These are phyloP conservation scores for Fraxinus velutina DNA, from an alignment of 305 asterid species.

Conservation along the genomic window DNA sequence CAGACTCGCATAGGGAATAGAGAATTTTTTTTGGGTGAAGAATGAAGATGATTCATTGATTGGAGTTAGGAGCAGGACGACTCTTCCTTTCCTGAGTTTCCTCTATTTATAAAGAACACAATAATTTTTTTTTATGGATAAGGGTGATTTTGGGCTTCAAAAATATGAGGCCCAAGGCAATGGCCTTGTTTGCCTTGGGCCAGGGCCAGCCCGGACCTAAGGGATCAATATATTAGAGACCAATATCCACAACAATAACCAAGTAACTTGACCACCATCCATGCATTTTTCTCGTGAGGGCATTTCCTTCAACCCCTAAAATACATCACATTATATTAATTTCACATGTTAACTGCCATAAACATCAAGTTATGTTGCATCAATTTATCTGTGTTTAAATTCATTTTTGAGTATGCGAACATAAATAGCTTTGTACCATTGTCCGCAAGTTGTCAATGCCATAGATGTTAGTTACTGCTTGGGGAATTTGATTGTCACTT, in stretches of 20 bases:
- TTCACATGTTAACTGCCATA: not conserved
- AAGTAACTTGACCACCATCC: not conserved
- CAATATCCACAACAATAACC: not conserved
- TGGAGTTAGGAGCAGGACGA: no score
- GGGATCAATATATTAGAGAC: not conserved
- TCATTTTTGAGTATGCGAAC: not conserved
- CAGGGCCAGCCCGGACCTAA: no score
- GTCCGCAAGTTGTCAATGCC: not conserved
- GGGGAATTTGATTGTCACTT: not conserved
- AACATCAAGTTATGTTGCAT: not conserved
- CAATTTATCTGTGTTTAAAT: not conserved
- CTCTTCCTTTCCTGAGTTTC: no score
- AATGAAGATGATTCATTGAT: no score
- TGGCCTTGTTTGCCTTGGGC: no score
- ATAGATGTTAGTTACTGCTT: not conserved
- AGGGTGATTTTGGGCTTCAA: no score
- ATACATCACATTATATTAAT: not conserved
- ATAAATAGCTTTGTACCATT: not conserved
- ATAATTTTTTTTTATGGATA: no score
- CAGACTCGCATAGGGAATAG: no score
- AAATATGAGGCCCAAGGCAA: no score
- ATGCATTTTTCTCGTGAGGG: not conserved
- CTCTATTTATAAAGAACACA: no score
- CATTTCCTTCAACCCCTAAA: not conserved
- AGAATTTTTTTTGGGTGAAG: no score